A percentile compares a stretch with the other conserved stretches of the same genome.
Conservation (phyloP, 768 basidiomycete genomes). For the Pleurotus sapidus region DNA sequence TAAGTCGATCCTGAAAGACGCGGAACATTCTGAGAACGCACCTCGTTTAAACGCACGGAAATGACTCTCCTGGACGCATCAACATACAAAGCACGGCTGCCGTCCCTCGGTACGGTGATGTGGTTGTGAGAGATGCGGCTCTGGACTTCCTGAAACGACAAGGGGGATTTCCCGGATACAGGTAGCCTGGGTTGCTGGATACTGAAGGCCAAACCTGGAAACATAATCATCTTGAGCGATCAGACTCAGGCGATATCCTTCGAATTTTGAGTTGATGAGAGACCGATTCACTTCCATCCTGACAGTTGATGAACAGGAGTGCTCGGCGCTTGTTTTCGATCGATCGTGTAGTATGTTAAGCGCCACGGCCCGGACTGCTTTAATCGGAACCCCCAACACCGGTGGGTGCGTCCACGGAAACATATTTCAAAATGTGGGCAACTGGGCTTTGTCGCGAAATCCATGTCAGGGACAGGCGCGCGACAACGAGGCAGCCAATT, state of each 20-base stretch:
- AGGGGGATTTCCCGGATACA: conserved; percentile 53
- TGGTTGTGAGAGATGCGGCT: conserved; percentile 86
- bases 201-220: conserved; percentile 45
- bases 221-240: conserved; percentile 57
- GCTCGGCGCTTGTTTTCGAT: background rate
- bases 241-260: conserved; percentile 74
- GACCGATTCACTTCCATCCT: conserved; percentile 31
- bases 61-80: conserved; percentile 64
- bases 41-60: conserved; percentile 52
- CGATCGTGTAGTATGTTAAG: background rate
- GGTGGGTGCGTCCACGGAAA: background rate
- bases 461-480: background rate
- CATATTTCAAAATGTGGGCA: background rate
- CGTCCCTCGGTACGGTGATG: conserved; percentile 46
- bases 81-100: conserved; percentile 58
- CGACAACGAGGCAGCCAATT: background rate
- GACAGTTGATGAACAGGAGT: background rate
- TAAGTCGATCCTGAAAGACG: too few relatives aligned
- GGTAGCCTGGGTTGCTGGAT: conserved; percentile 62
- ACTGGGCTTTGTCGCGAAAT: too few relatives aligned
- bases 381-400: background rate
- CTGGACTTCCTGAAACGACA: conserved; percentile 81
- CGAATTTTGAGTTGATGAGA: conserved; percentile 79
- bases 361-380: background rate
- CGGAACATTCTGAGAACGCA: conserved; percentile 20